Evolutionary conservation across 2,329 filamentous ascomycete species (phyloP).

Genomic region (Sphaerulina vaccinii): DNA sequence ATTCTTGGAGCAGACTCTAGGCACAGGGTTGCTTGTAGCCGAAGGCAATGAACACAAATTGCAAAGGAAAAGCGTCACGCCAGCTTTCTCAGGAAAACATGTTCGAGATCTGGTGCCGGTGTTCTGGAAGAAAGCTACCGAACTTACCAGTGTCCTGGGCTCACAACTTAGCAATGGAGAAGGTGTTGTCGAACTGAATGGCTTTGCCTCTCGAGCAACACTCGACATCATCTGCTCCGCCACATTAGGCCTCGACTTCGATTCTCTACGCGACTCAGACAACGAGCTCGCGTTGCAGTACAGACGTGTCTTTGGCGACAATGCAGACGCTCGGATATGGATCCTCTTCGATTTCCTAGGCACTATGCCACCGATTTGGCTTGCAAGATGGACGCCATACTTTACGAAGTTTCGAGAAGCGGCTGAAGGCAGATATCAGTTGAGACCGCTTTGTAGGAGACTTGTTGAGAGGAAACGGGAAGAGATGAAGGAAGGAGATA

Average conservation of each 20-base stretch:
- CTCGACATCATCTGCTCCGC: slow-evolving; percentile 49
- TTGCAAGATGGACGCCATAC: slow-evolving; percentile 6
- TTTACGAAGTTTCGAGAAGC: slow-evolving; percentile 3
- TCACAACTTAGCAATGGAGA: too few relatives aligned
- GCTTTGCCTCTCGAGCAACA: slow-evolving; percentile 40
- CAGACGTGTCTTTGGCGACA: not conserved
- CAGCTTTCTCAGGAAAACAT: slow-evolving; percentile 14
- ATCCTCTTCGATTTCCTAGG: slow-evolving; percentile 1
- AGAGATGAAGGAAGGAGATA: slow-evolving; percentile 35
- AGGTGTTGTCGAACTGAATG: slow-evolving; percentile 26
- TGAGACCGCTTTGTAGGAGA: slow-evolving; percentile 4
- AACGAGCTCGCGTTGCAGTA: slow-evolving; percentile 6
- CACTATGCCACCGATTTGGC: not conserved
- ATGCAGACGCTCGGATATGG: slow-evolving; percentile 2
- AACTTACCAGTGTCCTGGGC: not conserved
- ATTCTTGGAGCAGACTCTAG: slow-evolving; percentile 50
- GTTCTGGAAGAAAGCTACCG: slow-evolving; percentile 8
- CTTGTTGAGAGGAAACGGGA: slow-evolving; percentile 33
- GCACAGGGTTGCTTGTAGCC: slow-evolving; percentile 51
- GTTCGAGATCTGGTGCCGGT: slow-evolving; percentile 28
- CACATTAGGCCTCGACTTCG: slow-evolving; percentile 44
- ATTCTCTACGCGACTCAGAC: slow-evolving; percentile 30
- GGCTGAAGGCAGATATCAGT: slow-evolving; percentile 5
- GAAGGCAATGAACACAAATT: slow-evolving; percentile 52
- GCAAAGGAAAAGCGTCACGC: slow-evolving; percentile 65